Conservation (phyloP, 371 early-diverging fungal genomes). For the Haplosporangium sp. region DNA sequence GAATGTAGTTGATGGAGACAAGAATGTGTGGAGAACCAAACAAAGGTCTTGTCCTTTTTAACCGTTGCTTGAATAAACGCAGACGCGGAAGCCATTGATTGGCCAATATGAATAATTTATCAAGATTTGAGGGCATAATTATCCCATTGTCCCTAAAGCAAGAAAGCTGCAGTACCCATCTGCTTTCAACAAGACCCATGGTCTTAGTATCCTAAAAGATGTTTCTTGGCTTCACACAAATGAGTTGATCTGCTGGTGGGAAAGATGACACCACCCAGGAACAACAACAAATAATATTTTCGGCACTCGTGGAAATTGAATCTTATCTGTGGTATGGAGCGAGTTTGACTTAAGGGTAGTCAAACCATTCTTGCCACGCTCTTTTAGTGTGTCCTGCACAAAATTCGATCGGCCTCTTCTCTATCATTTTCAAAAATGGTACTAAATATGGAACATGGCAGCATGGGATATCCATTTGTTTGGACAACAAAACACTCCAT, state of each 20-base stretch:
- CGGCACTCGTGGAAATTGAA: not conserved
- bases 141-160: not conserved
- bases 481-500: conserved; percentile 2
- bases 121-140: not conserved
- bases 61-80: not conserved
- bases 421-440: conserved; percentile 28
- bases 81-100: conserved; percentile 42
- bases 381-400: not conserved
- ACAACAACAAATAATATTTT: too few species aligned
- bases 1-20: conserved; percentile 5
- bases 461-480: not conserved
- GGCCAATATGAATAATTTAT: conserved; percentile 1
- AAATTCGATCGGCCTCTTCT: conserved; percentile 18
- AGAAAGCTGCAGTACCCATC: too few species aligned
- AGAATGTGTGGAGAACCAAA: not conserved
- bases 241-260: too few species aligned
- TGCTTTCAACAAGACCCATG: too few species aligned
- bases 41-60: not conserved
- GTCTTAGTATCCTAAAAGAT: too few species aligned
- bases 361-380: too few species aligned
- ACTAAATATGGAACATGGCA: conserved; percentile 10
- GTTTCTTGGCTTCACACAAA: too few species aligned
- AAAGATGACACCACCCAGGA: too few species aligned
- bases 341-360: conserved; percentile 1
- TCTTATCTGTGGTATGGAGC: not conserved